These are phyloP conservation scores for Lentinula boryana DNA, from an alignment of 768 basidiomycete genomes.

Conservation along the genomic window DNA sequence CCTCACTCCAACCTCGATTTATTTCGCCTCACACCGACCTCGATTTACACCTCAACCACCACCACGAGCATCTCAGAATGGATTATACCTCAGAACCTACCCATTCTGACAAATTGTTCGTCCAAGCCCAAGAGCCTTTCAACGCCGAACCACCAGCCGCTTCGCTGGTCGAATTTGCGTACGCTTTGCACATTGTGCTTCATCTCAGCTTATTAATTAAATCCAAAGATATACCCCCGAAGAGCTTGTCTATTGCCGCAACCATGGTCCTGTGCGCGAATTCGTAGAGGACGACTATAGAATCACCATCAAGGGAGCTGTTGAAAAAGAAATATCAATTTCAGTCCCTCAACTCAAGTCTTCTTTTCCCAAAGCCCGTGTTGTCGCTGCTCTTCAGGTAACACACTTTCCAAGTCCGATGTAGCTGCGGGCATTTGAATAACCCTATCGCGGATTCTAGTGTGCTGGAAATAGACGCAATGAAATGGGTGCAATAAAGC, in stretches of 20 bases:
- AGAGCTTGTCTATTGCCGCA: slow-evolving; percentile 63
- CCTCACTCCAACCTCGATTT: slow-evolving; percentile 5
- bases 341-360: slow-evolving; percentile 34
- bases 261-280: slow-evolving; percentile 57
- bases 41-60: slow-evolving; percentile 7
- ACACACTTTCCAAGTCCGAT: not conserved
- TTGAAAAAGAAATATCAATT: slow-evolving; percentile 24
- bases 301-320: slow-evolving; percentile 30
- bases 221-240: slow-evolving; percentile 43
- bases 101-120: slow-evolving; percentile 39
- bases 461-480: slow-evolving; percentile 66
- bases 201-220: not conserved
- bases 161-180: slow-evolving; percentile 46
- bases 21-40: not conserved
- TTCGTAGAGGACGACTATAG: slow-evolving; percentile 41
- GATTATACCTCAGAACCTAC: slow-evolving; percentile 38
- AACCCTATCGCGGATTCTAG: slow-evolving; percentile 11
- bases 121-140: slow-evolving; percentile 47
- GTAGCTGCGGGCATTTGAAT: slow-evolving; percentile 4
- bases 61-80: not conserved
- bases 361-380: slow-evolving; percentile 31
- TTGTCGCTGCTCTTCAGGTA: slow-evolving; percentile 55
- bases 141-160: slow-evolving; percentile 63
- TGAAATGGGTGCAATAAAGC: slow-evolving; percentile 55
- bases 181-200: not conserved